phyloP scores from a whole-genome alignment of 768 basidiomycete genomes.

The Mycena polygramma region DNA sequence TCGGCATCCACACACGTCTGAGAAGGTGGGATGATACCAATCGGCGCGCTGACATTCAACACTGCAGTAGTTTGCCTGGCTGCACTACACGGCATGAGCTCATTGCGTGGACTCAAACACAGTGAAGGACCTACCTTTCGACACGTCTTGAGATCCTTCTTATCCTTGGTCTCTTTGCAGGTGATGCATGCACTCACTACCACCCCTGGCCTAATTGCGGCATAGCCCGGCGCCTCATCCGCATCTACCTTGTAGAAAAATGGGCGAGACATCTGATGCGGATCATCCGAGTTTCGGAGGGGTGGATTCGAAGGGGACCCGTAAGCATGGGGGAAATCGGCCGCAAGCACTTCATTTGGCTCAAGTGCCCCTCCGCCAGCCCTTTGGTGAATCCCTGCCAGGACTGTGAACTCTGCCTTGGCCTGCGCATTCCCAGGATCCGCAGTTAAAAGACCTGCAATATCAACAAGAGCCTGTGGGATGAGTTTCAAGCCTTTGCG shows the following conservation, averaged over 20 bases:
- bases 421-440: slow-evolving; percentile 11
- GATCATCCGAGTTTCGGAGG: background rate
- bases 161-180: slow-evolving; percentile 6
- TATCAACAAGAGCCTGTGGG: slow-evolving; percentile 12
- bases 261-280: slow-evolving; percentile 6
- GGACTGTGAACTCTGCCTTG: background rate
- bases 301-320: slow-evolving; percentile 16
- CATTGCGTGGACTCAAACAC: background rate
- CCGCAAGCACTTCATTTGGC: background rate
- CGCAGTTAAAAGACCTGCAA: slow-evolving; percentile 7
- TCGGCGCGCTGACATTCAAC: slow-evolving; percentile 13
- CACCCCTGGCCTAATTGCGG: slow-evolving; percentile 9
- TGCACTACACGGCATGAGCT: background rate
- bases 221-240: background rate
- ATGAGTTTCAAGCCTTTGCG: slow-evolving; percentile 18
- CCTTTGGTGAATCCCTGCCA: slow-evolving; percentile 4
- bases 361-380: slow-evolving; percentile 13
- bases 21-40: slow-evolving; percentile 7
- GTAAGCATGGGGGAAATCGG: slow-evolving; percentile 20
- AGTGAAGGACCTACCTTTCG: slow-evolving; percentile 2
- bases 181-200: slow-evolving; percentile 16
- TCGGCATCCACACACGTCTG: too few species aligned
- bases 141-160: slow-evolving; percentile 20
- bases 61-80: slow-evolving; percentile 15
- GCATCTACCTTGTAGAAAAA: background rate